Conservation (phyloP, 129 eudicot species). For the Scalesia atractyloides region DNA sequence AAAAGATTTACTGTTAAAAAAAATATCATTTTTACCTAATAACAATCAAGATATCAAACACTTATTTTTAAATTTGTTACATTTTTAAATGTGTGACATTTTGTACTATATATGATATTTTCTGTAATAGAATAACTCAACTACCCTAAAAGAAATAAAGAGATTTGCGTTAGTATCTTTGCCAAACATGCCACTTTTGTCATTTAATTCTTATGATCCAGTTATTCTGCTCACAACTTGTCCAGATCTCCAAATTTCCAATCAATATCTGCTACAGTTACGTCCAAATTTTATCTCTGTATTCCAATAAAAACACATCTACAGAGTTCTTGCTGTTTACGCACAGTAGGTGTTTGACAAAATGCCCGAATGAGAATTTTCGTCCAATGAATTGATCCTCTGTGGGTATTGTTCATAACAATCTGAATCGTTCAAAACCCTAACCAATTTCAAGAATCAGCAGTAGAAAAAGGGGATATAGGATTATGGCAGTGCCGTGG, state of each 20-base stretch:
- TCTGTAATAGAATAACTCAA: no score
- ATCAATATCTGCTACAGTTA: conserved; percentile 9
- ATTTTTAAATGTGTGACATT: no score
- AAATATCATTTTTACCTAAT: no score
- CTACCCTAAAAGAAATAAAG: no score
- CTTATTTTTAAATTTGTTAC: no score
- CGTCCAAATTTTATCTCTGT: not conserved
- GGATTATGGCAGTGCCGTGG: conserved; percentile 72
- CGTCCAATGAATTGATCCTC: not conserved
- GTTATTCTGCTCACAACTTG: conserved; percentile 7
- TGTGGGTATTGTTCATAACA: conserved; percentile 24
- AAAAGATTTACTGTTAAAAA: no score
- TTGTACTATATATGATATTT: no score
- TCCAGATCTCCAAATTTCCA: conserved; percentile 18
- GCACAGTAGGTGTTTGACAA: conserved; percentile 11
- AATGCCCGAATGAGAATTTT: conserved; percentile 10
- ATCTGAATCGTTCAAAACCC: not conserved
- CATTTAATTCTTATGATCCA: not conserved
- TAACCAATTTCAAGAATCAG: not conserved
- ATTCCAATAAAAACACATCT: not conserved
- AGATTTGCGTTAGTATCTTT: no score
- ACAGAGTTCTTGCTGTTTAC: conserved; percentile 2
- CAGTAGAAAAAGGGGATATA: not conserved
- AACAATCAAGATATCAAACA: no score
- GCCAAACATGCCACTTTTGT: no score